These are phyloP conservation scores for Rhodosporidiobolus odoratus DNA, from an alignment of 768 basidiomycete genomes.

Conservation along the genomic window DNA sequence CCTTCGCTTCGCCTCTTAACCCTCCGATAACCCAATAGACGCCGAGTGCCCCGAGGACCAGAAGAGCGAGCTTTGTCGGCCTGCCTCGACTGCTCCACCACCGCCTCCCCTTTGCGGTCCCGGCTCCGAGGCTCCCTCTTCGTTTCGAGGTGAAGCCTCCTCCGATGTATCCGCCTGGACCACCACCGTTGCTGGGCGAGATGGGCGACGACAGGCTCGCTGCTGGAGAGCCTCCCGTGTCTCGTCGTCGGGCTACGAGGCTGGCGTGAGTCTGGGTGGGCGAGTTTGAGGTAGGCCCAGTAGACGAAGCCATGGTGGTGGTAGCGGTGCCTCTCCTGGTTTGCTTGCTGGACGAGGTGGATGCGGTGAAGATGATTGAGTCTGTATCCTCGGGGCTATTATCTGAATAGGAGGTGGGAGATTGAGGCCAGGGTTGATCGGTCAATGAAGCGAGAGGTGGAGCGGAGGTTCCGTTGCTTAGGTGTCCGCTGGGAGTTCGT, in stretches of 20 bases:
- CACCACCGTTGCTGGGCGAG: not conserved
- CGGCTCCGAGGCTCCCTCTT: not conserved
- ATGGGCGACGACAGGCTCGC: not conserved
- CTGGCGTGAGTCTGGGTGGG: not conserved
- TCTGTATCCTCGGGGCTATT: too few species aligned
- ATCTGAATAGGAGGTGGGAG: too few species aligned
- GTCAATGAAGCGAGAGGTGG: too few species aligned
- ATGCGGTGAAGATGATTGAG: too few species aligned
- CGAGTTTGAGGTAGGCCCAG: not conserved
- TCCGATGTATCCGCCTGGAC: conserved; percentile 3
- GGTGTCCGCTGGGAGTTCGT: too few species aligned
- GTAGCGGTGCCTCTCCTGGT: too few species aligned
- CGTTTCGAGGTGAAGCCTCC: not conserved
- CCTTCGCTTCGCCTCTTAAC: not conserved
- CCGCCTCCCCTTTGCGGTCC: not conserved
- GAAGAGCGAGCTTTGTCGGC: not conserved
- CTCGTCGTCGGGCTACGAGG: not conserved
- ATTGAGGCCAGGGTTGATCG: too few species aligned
- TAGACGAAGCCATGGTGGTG: not conserved
- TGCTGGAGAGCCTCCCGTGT: not conserved
- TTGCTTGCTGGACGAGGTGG: too few species aligned
- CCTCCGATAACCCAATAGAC: not conserved
- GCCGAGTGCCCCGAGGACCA: not conserved
- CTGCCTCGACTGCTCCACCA: not conserved
- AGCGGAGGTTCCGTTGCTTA: too few species aligned